Evolutionary conservation across 2,329 filamentous ascomycete genomes (phyloP).

Genomic region (Fonsecaea monophora): DNA sequence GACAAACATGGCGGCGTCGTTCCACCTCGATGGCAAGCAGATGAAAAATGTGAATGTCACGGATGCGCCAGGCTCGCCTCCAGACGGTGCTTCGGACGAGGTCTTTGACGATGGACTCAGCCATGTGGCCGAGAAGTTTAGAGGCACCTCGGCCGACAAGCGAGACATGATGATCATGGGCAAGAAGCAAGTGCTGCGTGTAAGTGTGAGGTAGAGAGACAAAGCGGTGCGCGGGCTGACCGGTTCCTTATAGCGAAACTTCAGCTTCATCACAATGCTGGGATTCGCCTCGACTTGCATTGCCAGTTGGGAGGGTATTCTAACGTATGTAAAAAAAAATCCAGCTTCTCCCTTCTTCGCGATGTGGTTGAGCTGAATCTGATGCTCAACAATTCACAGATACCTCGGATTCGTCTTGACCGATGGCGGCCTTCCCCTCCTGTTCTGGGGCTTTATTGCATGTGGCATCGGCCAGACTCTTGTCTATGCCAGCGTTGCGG

Average conservation of each 20-base stretch:
- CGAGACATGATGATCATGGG: slow-evolving; percentile 50
- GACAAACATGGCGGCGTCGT: not conserved
- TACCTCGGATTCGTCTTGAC: slow-evolving; percentile 36
- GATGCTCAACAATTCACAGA: not conserved
- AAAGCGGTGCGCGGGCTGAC: not conserved
- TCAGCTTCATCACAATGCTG: slow-evolving; percentile 54
- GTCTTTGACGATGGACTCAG: slow-evolving; percentile 15
- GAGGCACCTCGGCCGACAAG: slow-evolving; percentile 48
- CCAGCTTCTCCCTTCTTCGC: too few relatives aligned
- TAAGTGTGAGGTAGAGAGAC: slow-evolving; percentile 27
- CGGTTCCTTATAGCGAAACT: slow-evolving; percentile 48
- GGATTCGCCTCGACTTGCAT: slow-evolving; percentile 54
- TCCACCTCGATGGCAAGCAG: not conserved
- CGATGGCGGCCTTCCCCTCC: slow-evolving; percentile 60
- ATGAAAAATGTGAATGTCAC: not conserved
- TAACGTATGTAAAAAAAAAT: slow-evolving; percentile 43
- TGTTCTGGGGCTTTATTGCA: slow-evolving; percentile 61
- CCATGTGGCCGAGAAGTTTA: slow-evolving; percentile 46
- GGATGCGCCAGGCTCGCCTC: not conserved
- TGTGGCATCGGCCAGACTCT: slow-evolving; percentile 53
- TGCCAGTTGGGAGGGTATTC: slow-evolving; percentile 53
- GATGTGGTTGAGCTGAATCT: slow-evolving; percentile 13
- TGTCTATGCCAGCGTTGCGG: slow-evolving; percentile 54
- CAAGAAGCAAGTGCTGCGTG: slow-evolving; percentile 49
- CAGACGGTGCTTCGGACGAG: slow-evolving; percentile 9